These are phyloP conservation scores for Dipteronia dyeriana DNA, from an alignment of 345 rosid species.

Conservation along the genomic window DNA sequence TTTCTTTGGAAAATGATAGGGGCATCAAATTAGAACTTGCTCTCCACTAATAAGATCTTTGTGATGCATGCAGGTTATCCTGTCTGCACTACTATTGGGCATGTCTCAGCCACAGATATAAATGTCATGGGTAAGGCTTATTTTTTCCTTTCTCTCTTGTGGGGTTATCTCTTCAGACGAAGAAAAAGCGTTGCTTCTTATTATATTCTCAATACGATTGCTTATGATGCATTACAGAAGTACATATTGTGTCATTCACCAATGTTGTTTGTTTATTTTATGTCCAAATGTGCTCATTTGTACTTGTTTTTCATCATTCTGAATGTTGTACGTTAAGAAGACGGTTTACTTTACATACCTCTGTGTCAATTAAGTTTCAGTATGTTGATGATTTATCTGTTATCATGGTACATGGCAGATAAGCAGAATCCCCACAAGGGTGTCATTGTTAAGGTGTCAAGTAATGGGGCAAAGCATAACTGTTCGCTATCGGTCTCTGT, in stretches of 20 bases:
- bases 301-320: neutral
- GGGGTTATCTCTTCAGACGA: neutral
- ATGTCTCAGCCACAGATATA: conserved; percentile 48
- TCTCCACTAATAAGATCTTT: conserved; percentile 15
- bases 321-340: conserved; percentile 4
- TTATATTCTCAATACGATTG: neutral
- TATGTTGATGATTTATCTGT: conserved; percentile 26
- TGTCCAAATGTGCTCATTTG: neutral
- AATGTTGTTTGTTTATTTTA: neutral
- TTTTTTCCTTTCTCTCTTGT: conserved; percentile 2
- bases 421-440: conserved; percentile 72
- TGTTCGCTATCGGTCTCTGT: conserved; percentile 89
- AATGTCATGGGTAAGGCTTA: conserved; percentile 56
- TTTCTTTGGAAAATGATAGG: conserved; percentile 11
- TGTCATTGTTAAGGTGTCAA: conserved; percentile 73
- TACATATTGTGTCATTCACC: neutral
- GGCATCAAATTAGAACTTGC: neutral
- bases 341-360: neutral
- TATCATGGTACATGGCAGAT: conserved; percentile 46
- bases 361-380: conserved; percentile 18
- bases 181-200: neutral
- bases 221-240: neutral
- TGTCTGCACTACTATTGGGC: conserved; percentile 78
- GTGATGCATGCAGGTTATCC: conserved; percentile 68
- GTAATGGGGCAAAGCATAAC: conserved; percentile 32